Evolutionary conservation across 441 rosid species (phyloP).

Genomic region (Geranium incanum): DNA sequence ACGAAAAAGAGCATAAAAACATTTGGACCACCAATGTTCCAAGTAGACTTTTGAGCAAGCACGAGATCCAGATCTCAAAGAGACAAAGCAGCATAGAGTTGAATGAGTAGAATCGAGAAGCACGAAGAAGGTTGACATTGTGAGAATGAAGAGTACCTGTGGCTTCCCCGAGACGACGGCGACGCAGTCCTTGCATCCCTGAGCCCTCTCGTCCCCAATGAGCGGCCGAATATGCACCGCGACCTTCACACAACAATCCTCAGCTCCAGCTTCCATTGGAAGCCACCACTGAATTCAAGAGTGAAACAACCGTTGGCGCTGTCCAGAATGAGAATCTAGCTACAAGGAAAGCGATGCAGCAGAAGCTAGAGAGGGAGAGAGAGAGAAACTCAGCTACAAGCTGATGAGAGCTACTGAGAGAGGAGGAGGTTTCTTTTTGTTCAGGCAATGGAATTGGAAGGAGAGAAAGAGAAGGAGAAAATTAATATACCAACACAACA

Average conservation of each 20-base stretch:
- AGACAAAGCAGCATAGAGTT: neutral
- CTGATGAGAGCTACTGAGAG: neutral
- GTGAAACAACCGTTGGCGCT: neutral
- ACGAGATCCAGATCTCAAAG: conserved; percentile 7
- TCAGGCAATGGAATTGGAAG: neutral
- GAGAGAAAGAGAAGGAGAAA: neutral
- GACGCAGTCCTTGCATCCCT: conserved; percentile 95
- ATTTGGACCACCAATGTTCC: neutral
- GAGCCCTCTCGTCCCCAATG: conserved; percentile 77
- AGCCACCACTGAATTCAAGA: neutral
- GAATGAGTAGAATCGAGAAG: neutral
- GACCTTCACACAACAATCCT: conserved; percentile 90
- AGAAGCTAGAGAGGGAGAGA: neutral
- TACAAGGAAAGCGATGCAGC: neutral
- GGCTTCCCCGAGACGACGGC: conserved; percentile 80
- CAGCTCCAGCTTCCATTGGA: conserved; percentile 52
- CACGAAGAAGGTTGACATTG: neutral
- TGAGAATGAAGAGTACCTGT: conserved; percentile 53
- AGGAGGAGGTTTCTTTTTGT: neutral
- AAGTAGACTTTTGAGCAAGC: neutral
- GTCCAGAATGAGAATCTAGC: neutral
- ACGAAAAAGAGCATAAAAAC: neutral
- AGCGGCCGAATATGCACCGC: conserved; percentile 95
- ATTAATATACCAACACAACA: neutral
- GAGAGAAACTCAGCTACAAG: neutral